These are phyloP conservation scores for Agaricus sinodeliciosus DNA, from an alignment of 768 basidiomycete genomes.

Conservation along the genomic window DNA sequence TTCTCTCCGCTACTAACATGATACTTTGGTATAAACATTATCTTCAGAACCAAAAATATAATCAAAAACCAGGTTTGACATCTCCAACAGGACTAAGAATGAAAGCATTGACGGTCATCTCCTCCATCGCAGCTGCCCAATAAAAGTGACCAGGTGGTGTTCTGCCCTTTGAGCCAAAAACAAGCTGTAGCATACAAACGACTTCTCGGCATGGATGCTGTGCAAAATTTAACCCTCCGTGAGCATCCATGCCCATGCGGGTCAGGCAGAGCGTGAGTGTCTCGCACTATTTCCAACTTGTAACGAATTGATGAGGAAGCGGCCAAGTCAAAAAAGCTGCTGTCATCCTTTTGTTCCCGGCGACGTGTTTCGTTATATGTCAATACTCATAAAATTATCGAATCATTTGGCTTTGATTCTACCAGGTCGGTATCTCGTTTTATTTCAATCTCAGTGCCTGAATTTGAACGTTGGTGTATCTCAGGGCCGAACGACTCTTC, in stretches of 20 bases:
- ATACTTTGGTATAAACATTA: not conserved
- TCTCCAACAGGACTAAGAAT: not conserved
- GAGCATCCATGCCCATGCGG: constrained; percentile 73
- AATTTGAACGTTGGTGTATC: not conserved
- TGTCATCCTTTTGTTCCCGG: constrained; percentile 46
- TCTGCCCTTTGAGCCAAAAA: constrained; percentile 74
- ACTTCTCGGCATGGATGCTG: constrained; percentile 53
- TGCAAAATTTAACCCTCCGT: constrained; percentile 67
- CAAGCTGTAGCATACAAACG: constrained; percentile 73
- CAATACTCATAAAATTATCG: constrained; percentile 78
- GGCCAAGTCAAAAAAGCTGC: constrained; percentile 33
- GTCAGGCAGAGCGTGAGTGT: constrained; percentile 45
- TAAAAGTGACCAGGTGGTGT: constrained; percentile 89
- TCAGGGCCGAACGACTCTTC: constrained; percentile 61
- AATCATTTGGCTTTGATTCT: constrained; percentile 87
- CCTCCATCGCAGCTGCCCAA: constrained; percentile 55
- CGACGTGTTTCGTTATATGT: constrained; percentile 72
- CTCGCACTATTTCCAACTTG: not conserved
- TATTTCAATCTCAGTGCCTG: not conserved
- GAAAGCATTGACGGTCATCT: not conserved
- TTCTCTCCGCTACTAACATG: not conserved
- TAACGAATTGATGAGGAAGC: constrained; percentile 3
- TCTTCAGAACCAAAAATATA: constrained; percentile 64
- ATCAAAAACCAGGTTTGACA: constrained; percentile 56
- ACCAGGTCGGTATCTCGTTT: constrained; percentile 45